Evolutionary conservation across 345 rosid species (phyloP).

Genomic region (Psidium guajava): DNA sequence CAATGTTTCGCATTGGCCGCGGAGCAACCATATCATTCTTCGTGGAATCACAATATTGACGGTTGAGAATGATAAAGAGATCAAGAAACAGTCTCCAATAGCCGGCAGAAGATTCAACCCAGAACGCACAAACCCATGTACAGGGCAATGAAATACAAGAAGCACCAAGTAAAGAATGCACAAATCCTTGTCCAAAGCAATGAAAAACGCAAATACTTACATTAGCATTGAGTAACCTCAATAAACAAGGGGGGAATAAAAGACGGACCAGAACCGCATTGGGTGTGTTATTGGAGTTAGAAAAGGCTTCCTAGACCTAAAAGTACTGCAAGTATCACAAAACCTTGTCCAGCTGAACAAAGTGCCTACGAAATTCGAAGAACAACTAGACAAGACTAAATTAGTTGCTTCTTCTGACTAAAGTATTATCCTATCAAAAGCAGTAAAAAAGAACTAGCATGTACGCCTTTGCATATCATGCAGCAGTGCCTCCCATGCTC

Average conservation of each 20-base stretch:
- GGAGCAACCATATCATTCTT: background rate
- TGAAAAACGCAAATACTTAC: slow-evolving; percentile 6
- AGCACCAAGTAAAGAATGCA: slow-evolving; percentile 12
- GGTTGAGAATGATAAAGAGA: background rate
- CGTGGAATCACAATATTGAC: background rate
- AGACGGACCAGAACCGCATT: slow-evolving; percentile 9
- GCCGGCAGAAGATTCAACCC: background rate
- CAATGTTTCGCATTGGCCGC: background rate
- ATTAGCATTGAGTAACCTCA: background rate
- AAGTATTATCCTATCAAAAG: slow-evolving; percentile 14
- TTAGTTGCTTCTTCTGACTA: slow-evolving; percentile 29
- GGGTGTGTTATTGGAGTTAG: slow-evolving; percentile 30
- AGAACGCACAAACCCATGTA: background rate
- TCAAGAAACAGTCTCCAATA: background rate
- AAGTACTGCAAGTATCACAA: slow-evolving; percentile 22
- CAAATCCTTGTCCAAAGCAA: slow-evolving; percentile 24
- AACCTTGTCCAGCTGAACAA: slow-evolving; percentile 4
- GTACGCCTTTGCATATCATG: slow-evolving; percentile 34
- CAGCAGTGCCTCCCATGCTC: slow-evolving; percentile 5
- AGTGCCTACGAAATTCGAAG: slow-evolving; percentile 3
- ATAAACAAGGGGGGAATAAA: background rate
- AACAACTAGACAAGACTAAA: slow-evolving; percentile 7
- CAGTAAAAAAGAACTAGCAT: slow-evolving; percentile 34
- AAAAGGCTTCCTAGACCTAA: slow-evolving; percentile 33
- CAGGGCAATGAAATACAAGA: background rate